phyloP scores from a whole-genome alignment of 306 rosid genomes.

The Erythrophleum fordii region DNA sequence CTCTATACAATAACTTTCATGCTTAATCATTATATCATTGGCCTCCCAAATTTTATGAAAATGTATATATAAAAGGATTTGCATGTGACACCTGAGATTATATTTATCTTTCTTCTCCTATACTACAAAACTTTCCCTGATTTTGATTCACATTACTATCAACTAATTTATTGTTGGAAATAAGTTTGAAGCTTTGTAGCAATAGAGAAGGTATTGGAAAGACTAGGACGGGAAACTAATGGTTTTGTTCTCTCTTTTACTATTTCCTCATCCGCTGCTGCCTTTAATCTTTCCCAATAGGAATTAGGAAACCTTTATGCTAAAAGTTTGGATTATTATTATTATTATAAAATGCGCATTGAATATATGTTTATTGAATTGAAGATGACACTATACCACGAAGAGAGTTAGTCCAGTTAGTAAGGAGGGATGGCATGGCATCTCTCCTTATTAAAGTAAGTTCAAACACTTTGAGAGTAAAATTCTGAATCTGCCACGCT shows the following conservation, averaged over 20 bases:
- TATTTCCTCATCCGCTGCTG: background rate
- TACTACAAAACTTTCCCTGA: background rate
- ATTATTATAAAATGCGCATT: background rate
- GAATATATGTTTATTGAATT: conserved; percentile 4
- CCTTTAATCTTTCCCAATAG: conserved; percentile 7
- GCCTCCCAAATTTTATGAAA: background rate
- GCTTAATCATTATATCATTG: background rate
- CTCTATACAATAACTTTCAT: background rate
- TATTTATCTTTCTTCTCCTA: conserved; percentile 21
- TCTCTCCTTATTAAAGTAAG: background rate
- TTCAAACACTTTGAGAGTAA: background rate
- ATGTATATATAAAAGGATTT: background rate
- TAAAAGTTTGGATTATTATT: conserved; percentile 12
- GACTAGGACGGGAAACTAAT: conserved; percentile 17
- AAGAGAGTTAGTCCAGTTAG: background rate
- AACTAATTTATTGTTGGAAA: conserved; percentile 14
- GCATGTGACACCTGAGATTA: background rate
- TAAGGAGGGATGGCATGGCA: background rate
- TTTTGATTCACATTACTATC: conserved; percentile 15
- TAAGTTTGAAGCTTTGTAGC: conserved; percentile 8
- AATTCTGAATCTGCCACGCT: background rate
- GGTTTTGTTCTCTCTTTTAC: conserved; percentile 5
- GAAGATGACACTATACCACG: background rate
- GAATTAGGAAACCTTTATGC: conserved; percentile 10
- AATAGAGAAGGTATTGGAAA: background rate